Conservation (phyloP, 768 basidiomycete species). For the Russula foetens region DNA sequence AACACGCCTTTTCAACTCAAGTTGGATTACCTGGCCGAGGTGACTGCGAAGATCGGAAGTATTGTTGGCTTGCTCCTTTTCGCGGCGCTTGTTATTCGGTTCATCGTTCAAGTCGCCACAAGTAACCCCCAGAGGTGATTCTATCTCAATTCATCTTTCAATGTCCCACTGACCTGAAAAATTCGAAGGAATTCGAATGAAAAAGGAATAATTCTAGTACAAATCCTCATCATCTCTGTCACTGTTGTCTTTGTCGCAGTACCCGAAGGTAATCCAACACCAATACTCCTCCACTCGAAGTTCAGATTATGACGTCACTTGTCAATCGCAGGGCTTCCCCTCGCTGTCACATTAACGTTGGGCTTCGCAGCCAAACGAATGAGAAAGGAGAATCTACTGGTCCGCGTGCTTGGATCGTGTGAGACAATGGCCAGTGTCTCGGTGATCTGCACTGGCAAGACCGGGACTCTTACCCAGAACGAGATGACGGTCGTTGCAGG, state of each 20-base stretch:
- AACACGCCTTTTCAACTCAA: conserved; percentile 92
- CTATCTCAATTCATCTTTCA: neutral
- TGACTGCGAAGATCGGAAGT: conserved; percentile 89
- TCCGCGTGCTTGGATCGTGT: conserved; percentile 92
- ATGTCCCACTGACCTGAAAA: too few relatives aligned
- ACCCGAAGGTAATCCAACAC: too few relatives aligned
- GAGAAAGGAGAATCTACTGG: too few relatives aligned
- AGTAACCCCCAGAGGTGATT: conserved; percentile 46
- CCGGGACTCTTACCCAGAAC: conserved; percentile 95
- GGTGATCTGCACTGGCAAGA: conserved; percentile 97
- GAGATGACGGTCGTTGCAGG: too few relatives aligned
- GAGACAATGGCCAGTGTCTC: conserved; percentile 99
- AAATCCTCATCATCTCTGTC: conserved; percentile 91
- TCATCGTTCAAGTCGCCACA: conserved; percentile 80
- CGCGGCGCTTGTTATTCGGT: conserved; percentile 79
- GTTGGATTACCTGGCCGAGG: conserved; percentile 86
- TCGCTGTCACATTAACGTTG: conserved; percentile 92
- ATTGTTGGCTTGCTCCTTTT: conserved; percentile 79
- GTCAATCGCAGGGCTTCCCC: too few relatives aligned
- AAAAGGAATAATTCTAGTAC: conserved; percentile 84
- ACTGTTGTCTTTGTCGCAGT: conserved; percentile 84
- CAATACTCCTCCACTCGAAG: conserved; percentile 6
- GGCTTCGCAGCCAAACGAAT: conserved; percentile 98
- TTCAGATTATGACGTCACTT: conserved; percentile 31
- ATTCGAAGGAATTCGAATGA: too few relatives aligned